A percentile compares a stretch with the other conserved stretches of the same genome.
These are phyloP conservation scores for Xylariaceae sp. DNA, from an alignment of 2,329 filamentous ascomycete species.

Conservation along the genomic window DNA sequence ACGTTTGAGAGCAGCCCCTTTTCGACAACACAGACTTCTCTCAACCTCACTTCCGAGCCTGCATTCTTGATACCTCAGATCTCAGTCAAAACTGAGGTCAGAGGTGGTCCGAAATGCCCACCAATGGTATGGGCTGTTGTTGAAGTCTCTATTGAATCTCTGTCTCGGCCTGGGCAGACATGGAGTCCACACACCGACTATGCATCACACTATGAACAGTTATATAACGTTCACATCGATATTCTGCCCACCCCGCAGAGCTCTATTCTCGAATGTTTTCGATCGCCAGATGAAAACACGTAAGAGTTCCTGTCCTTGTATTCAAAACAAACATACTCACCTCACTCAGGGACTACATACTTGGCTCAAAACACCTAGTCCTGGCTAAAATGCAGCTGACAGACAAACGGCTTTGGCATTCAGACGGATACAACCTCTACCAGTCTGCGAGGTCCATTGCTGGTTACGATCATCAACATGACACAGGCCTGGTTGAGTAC, in stretches of 20 bases:
- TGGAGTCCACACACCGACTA: constrained; percentile 20
- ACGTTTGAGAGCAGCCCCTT: constrained; percentile 18
- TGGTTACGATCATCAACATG: constrained; percentile 55
- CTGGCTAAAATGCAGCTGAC: constrained; percentile 42
- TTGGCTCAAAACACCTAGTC: constrained; percentile 44
- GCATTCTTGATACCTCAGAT: constrained; percentile 41
- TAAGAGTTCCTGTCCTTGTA: no score
- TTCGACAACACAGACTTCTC: constrained; percentile 29
- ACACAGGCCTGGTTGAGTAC: constrained; percentile 45
- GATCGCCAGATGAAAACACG: constrained; percentile 24
- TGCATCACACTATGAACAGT: constrained; percentile 39
- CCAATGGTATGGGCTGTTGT: constrained; percentile 46
- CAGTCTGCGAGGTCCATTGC: constrained; percentile 55
- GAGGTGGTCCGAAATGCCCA: constrained; percentile 31
- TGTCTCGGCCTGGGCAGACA: constrained; percentile 19
- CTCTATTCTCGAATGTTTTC: constrained; percentile 44
- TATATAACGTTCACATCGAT: constrained; percentile 47
- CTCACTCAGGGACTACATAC: no score
- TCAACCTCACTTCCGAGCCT: constrained; percentile 18
- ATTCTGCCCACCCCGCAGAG: constrained; percentile 40
- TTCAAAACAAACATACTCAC: no score
- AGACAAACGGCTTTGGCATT: no score
- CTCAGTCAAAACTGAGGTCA: constrained; percentile 40
- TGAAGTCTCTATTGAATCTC: constrained; percentile 42
- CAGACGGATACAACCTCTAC: constrained; percentile 17